Evolutionary conservation across 768 basidiomycete species (phyloP).

Genomic region (Termitomyces sp.): DNA sequence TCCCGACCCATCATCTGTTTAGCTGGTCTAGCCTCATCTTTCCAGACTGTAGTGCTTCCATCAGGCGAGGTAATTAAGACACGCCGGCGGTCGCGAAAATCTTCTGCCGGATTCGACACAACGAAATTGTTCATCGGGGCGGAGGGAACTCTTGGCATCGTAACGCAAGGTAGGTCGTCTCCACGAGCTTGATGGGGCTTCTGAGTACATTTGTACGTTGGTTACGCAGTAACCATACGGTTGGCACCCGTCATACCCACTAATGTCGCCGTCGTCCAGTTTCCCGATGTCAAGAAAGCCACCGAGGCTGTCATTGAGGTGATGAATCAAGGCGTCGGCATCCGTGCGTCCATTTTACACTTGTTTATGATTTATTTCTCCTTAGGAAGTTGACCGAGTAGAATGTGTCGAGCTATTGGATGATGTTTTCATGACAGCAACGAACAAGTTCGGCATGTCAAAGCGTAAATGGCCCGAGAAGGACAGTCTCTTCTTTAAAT

Average conservation of each 20-base stretch:
- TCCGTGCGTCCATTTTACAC: constrained; percentile 52
- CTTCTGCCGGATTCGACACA: constrained; percentile 80
- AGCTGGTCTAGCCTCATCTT: neutral
- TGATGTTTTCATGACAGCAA: constrained; percentile 58
- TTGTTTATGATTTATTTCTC: neutral
- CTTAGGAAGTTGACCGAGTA: constrained; percentile 14
- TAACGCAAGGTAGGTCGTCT: constrained; percentile 64
- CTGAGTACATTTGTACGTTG: neutral
- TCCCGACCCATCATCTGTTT: neutral
- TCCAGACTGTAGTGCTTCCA: constrained; percentile 83
- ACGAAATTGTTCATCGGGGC: constrained; percentile 88
- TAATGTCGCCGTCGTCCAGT: constrained; percentile 77
- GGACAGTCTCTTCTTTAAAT: constrained; percentile 83
- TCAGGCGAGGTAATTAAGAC: constrained; percentile 91
- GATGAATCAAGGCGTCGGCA: constrained; percentile 64
- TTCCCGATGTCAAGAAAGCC: constrained; percentile 70
- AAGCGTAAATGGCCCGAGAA: constrained; percentile 51
- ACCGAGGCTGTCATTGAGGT: constrained; percentile 73
- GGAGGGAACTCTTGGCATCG: constrained; percentile 74
- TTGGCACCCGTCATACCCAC: constrained; percentile 81
- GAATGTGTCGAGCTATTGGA: constrained; percentile 88
- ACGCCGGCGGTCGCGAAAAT: constrained; percentile 71
- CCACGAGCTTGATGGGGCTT: neutral
- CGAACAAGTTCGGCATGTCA: constrained; percentile 52
- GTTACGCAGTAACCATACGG: constrained; percentile 61